Evolutionary conservation across 208 protist species (phyloP), one percentile per base, ranked within the genome.

Genomic region (Trypanosomatidae sp.): DNA sequence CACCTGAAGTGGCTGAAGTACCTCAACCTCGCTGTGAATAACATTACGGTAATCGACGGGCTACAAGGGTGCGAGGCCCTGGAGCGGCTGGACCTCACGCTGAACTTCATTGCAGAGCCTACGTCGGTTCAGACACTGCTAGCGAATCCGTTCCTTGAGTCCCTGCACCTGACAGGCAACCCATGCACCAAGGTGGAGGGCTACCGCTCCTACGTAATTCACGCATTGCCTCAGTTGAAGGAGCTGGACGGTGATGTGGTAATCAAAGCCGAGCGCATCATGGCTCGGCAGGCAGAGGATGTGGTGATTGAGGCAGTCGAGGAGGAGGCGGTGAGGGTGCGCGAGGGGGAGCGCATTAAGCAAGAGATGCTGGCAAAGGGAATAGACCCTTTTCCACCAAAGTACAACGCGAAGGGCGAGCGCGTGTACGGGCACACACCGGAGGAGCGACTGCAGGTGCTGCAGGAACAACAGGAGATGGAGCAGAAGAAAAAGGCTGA

Each of bases 1-100:
- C 91, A 97, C 66, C 86, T 99, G 55, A 99, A 99, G 85, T 84
- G 86, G 68, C 91, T 99, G 25, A 94, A 92, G 80, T 99, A 99
- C 73, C 79, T 99, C 22, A 99, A 99, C 79, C 76, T 99, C 2
- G 98, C 98, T 10, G 87, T 99, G 50, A 99, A 99, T 85, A 99
- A 98, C 80, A 96, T 99, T 67, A 91, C 68, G 0, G 71, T 75
- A 30, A 97, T 99, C 60, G 97, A 99, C 62, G 88, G 91, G 13
- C 83, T 99, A 2, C 90, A 98, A 52, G 84, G 89, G 10, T 99
- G 96, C 73, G 98, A 99, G 83, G 75, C 83, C 15, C 88, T 99
- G 19, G 89, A 92, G 69, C 98, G 98, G 73, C 88, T 99, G 4
- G 98, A 99, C 71, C 83, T 99, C 49, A 99, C 98, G 25, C 71